These are phyloP conservation scores for Quercus lobata DNA, from an alignment of 331 rosid species.

Conservation along the genomic window DNA sequence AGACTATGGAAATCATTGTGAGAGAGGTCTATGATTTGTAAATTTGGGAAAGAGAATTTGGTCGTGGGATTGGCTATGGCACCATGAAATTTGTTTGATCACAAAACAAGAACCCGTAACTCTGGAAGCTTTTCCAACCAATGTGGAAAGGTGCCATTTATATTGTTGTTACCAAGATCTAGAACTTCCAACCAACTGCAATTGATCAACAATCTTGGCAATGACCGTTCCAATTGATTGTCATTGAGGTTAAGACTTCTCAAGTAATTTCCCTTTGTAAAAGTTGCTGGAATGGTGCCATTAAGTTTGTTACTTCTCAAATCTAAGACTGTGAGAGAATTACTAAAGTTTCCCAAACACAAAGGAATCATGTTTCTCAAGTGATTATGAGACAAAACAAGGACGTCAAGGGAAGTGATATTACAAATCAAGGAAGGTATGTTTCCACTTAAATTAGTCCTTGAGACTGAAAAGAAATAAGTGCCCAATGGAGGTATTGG, in stretches of 20 bases:
- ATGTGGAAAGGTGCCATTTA: slow-evolving; percentile 7
- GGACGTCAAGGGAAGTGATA: accelerated
- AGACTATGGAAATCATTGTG: slow-evolving; percentile 9
- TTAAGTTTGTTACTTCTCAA: background rate
- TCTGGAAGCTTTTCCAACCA: slow-evolving; percentile 11
- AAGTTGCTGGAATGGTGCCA: background rate
- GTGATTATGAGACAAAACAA: too few species aligned
- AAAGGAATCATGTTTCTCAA: too few species aligned
- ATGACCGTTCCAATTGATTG: background rate
- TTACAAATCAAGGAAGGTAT: too few species aligned
- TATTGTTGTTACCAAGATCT: slow-evolving; percentile 17
- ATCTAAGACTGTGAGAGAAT: too few species aligned
- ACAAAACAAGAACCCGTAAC: slow-evolving; percentile 9
- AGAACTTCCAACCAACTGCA: background rate
- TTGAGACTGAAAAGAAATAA: too few species aligned
- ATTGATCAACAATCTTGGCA: background rate
- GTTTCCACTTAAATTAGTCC: too few species aligned
- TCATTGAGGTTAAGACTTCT: too few species aligned
- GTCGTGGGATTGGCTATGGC: background rate
- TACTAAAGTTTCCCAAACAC: too few species aligned
- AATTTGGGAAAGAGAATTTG: background rate
- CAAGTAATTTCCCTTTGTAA: background rate
- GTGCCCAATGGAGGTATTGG: too few species aligned
- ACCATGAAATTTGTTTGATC: slow-evolving; percentile 20
- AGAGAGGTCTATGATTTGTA: slow-evolving; percentile 14